Evolutionary conservation across 768 basidiomycete genomes (phyloP).

Genomic region (Stropharia rugosoannulata): DNA sequence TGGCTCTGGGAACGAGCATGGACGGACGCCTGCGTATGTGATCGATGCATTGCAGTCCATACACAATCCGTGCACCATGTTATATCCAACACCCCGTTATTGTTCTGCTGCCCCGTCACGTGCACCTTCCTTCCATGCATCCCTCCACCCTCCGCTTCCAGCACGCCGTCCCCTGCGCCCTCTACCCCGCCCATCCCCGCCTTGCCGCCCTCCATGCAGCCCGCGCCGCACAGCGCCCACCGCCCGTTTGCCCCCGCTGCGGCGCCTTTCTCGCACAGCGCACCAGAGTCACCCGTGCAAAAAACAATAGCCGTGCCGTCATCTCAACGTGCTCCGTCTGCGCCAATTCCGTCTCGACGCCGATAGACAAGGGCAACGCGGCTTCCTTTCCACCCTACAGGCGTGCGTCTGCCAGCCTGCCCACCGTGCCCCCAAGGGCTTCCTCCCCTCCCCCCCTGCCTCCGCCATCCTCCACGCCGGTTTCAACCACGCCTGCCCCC

Average conservation of each 20-base stretch:
- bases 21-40: constrained; percentile 27
- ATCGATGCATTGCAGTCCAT: constrained; percentile 27
- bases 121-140: constrained; percentile 3
- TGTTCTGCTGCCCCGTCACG: constrained; percentile 10
- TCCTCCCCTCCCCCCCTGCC: neutral
- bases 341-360: constrained; percentile 19
- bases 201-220: constrained; percentile 64
- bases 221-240: constrained; percentile 29
- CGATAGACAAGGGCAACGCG: constrained; percentile 17
- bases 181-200: constrained; percentile 50
- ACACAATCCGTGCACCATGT: no score
- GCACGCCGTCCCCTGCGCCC: constrained; percentile 43
- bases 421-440: neutral
- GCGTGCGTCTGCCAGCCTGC: neutral
- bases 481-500: neutral
- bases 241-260: constrained; percentile 48
- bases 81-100: constrained; percentile 13
- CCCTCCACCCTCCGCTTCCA: constrained; percentile 9
- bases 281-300: constrained; percentile 31
- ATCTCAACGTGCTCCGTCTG: constrained; percentile 29
- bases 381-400: constrained; percentile 16
- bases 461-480: neutral
- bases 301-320: constrained; percentile 20
- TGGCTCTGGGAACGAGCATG: constrained; percentile 17
- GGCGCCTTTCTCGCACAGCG: constrained; percentile 47